These are phyloP conservation scores for Rhizoctonia solani DNA, from an alignment of 1,284 basidiomycete species.

Conservation along the genomic window DNA sequence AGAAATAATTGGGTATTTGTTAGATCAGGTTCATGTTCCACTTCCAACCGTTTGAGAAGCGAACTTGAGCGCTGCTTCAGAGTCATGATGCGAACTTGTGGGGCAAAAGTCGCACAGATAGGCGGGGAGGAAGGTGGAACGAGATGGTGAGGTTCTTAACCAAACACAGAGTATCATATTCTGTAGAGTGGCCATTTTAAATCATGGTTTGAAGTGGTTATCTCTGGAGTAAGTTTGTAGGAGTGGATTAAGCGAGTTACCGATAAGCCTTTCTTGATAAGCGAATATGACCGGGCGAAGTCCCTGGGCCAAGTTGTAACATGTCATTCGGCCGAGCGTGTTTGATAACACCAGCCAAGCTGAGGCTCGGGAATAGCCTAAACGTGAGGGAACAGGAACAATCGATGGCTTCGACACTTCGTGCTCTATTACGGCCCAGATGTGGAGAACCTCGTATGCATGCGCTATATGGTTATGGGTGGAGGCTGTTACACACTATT, in stretches of 20 bases:
- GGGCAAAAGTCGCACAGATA: no score
- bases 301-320: neutral
- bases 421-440: no score
- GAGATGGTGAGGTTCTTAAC: constrained; percentile 3
- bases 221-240: neutral
- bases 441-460: no score
- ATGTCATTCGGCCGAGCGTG: constrained; percentile 15
- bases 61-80: constrained; percentile 19
- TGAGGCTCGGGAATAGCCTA: neutral
- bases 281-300: constrained; percentile 17
- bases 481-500: no score
- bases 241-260: constrained; percentile 1
- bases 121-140: neutral
- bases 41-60: constrained; percentile 51
- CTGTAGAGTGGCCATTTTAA: constrained; percentile 9
- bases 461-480: no score
- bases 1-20: constrained; percentile 59
- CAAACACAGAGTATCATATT: constrained; percentile 4
- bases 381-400: neutral
- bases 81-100: neutral
- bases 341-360: neutral
- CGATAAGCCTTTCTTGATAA: constrained; percentile 33
- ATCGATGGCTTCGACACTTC: neutral
- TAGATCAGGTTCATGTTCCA: constrained; percentile 55
- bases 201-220: neutral